Evolutionary conservation across 2,329 filamentous ascomycete species (phyloP).

Genomic region (Pleurostoma richardsiae): DNA sequence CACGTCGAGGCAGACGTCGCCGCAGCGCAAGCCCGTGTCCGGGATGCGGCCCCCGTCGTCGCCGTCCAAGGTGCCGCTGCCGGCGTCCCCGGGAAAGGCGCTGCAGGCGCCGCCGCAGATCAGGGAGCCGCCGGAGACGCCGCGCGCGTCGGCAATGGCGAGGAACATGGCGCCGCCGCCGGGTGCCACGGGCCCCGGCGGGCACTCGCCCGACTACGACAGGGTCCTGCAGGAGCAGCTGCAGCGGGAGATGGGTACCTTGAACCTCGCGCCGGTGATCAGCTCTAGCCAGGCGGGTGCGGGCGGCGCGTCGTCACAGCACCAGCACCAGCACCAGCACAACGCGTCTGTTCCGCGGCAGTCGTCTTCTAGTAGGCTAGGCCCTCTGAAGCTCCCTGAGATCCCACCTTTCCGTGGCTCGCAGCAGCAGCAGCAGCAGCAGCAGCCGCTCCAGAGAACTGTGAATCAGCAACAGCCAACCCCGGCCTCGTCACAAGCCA

Average conservation of each 20-base stretch:
- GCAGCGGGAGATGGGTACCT: slow-evolving; percentile 54
- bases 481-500: slow-evolving; percentile 9
- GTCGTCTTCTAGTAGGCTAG: slow-evolving; percentile 25
- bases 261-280: slow-evolving; percentile 42
- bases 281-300: slow-evolving; percentile 4
- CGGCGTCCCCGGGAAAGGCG: slow-evolving; percentile 51
- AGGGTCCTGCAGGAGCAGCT: slow-evolving; percentile 56
- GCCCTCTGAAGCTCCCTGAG: slow-evolving; percentile 42
- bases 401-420: slow-evolving; percentile 49
- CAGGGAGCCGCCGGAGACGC: slow-evolving; percentile 37
- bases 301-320: not conserved
- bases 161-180: slow-evolving; percentile 39
- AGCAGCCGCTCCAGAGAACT: slow-evolving; percentile 9
- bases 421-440: slow-evolving; percentile 18
- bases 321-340: slow-evolving; percentile 8
- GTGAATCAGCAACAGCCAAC: slow-evolving; percentile 12
- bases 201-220: slow-evolving; percentile 56
- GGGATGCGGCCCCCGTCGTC: slow-evolving; percentile 31
- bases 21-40: slow-evolving; percentile 52
- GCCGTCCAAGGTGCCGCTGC: slow-evolving; percentile 56
- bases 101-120: slow-evolving; percentile 12
- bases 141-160: slow-evolving; percentile 31
- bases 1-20: slow-evolving; percentile 53
- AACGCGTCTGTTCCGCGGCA: slow-evolving; percentile 27
- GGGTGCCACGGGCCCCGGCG: slow-evolving; percentile 20